Evolutionary conservation across 1,284 basidiomycete genomes (phyloP).

Genomic region (Vanrija sp.): DNA sequence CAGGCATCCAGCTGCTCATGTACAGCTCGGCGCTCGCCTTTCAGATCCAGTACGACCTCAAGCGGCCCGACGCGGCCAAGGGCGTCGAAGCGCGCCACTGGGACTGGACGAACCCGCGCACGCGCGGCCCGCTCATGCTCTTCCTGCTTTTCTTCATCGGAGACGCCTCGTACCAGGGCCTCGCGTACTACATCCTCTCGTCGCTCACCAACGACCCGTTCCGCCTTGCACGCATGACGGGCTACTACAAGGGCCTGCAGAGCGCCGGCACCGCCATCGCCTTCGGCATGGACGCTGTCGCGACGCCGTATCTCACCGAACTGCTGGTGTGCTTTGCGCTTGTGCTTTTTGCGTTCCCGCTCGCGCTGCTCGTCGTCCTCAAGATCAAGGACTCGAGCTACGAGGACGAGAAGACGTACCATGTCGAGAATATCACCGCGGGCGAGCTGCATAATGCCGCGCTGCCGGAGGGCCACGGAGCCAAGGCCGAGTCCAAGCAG

Average conservation of each 20-base stretch:
- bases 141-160: conserved; percentile 37
- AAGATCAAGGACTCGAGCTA: conserved; percentile 32
- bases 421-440: conserved; percentile 31
- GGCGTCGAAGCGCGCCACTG: conserved; percentile 34
- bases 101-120: neutral
- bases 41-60: conserved; percentile 26
- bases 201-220: conserved; percentile 34
- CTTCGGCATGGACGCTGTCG: conserved; percentile 55
- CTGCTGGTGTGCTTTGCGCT: conserved; percentile 35
- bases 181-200: conserved; percentile 41
- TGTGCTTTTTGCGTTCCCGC: conserved; percentile 34
- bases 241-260: conserved; percentile 48
- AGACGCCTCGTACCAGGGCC: conserved; percentile 47
- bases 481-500: neutral
- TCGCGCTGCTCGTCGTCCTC: conserved; percentile 30
- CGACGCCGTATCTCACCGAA: conserved; percentile 39
- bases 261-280: conserved; percentile 50
- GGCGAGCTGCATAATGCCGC: conserved; percentile 22
- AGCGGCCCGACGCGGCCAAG: conserved; percentile 34
- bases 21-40: conserved; percentile 40
- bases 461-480: conserved; percentile 31
- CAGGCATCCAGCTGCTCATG: conserved; percentile 27
- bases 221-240: conserved; percentile 45
- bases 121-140: conserved; percentile 8
- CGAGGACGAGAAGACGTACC: conserved; percentile 24